Evolutionary conservation across 2,329 filamentous ascomycete species (phyloP).

Genomic region (Aspergillus chevalieri): DNA sequence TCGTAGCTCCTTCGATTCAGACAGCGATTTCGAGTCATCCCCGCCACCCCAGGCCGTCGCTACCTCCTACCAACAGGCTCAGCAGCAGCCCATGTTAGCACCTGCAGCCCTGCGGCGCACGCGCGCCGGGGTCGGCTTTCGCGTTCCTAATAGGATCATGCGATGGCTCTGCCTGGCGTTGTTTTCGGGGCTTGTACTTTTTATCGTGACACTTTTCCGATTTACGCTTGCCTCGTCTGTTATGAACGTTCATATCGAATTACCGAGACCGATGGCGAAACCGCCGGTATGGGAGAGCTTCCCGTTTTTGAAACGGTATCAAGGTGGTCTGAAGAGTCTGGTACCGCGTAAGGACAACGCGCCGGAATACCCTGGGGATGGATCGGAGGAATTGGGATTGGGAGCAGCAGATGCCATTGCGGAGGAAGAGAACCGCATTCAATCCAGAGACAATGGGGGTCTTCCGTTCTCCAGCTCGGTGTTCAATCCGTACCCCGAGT

Average conservation of each 20-base stretch:
- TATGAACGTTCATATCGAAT: slow-evolving; percentile 24
- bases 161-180: slow-evolving; percentile 71
- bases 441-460: slow-evolving; percentile 19
- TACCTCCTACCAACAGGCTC: slow-evolving; percentile 33
- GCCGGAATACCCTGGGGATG: slow-evolving; percentile 70
- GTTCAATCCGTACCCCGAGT: slow-evolving; percentile 65
- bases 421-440: slow-evolving; percentile 19
- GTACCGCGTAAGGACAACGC: slow-evolving; percentile 60
- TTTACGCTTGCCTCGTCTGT: slow-evolving; percentile 54
- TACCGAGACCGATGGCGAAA: slow-evolving; percentile 56
- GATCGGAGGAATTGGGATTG: slow-evolving; percentile 51
- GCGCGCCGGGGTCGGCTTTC: slow-evolving; percentile 43
- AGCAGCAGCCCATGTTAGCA: slow-evolving; percentile 42
- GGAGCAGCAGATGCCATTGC: slow-evolving; percentile 24
- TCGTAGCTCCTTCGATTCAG: slow-evolving; percentile 18
- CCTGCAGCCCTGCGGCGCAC: slow-evolving; percentile 27
- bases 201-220: slow-evolving; percentile 69
- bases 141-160: slow-evolving; percentile 65
- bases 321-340: slow-evolving; percentile 74
- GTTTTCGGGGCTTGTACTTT: slow-evolving; percentile 63
- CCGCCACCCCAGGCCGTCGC: slow-evolving; percentile 37
- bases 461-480: slow-evolving; percentile 43
- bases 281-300: slow-evolving; percentile 79
- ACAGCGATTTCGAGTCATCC: slow-evolving; percentile 25
- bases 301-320: slow-evolving; percentile 78